phyloP scores from a whole-genome alignment of 1,284 basidiomycete genomes.

The Cutaneotrichosporon dermatis region DNA sequence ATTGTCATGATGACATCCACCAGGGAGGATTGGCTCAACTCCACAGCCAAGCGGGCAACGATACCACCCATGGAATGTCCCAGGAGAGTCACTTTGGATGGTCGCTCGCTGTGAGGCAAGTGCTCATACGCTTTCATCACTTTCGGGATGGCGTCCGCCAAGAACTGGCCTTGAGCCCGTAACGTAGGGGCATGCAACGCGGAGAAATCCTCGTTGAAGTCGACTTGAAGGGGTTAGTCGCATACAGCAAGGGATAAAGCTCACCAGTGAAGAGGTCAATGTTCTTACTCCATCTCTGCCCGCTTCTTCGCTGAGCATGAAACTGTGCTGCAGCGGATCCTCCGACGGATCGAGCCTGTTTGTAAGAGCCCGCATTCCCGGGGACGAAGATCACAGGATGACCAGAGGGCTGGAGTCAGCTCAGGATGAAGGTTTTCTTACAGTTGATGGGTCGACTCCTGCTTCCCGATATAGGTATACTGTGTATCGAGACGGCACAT shows the following conservation, averaged over 20 bases:
- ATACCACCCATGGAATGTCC: slow-evolving; percentile 99
- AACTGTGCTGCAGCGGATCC: slow-evolving; percentile 81
- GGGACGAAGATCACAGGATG: slow-evolving; percentile 91
- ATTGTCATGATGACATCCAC: slow-evolving; percentile 84
- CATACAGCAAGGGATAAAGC: slow-evolving; percentile 19
- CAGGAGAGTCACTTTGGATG: slow-evolving; percentile 62
- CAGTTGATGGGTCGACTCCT: slow-evolving; percentile 68
- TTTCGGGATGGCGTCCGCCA: slow-evolving; percentile 66
- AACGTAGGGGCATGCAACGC: slow-evolving; percentile 91
- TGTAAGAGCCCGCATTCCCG: slow-evolving; percentile 92
- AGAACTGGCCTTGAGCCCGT: slow-evolving; percentile 73
- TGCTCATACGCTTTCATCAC: slow-evolving; percentile 68
- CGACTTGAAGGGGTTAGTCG: slow-evolving; percentile 55
- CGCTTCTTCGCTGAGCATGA: slow-evolving; percentile 49
- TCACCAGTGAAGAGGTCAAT: slow-evolving; percentile 79
- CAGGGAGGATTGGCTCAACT: slow-evolving; percentile 29
- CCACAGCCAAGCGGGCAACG: slow-evolving; percentile 60
- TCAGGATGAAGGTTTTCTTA: slow-evolving; percentile 38
- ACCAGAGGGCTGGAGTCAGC: slow-evolving; percentile 53
- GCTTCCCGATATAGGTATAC: slow-evolving; percentile 89
- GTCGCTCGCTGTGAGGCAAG: slow-evolving; percentile 37
- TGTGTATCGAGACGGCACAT: slow-evolving; percentile 63
- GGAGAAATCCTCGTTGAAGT: slow-evolving; percentile 96
- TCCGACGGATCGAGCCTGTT: slow-evolving; percentile 90
- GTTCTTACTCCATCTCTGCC: slow-evolving; percentile 42